These are phyloP conservation scores for Schizosaccharomyces lindneri DNA, from an alignment of 805 yeast species.

Conservation along the genomic window DNA sequence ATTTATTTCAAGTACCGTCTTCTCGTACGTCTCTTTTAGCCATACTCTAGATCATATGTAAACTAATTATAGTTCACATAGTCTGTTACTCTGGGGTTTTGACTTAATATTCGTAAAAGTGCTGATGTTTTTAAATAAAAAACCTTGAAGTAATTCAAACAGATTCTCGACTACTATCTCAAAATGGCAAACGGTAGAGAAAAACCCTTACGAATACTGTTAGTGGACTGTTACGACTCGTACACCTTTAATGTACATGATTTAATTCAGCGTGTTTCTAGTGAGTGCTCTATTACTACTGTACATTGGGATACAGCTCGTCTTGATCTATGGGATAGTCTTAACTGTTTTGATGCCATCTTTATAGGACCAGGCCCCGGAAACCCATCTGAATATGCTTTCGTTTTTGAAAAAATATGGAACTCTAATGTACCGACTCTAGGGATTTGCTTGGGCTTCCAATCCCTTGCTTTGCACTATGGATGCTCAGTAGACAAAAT, in stretches of 20 bases:
- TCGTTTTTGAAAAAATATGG: slow-evolving; percentile 40
- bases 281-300: slow-evolving; percentile 18
- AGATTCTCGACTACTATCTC: neutral
- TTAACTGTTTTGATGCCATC: slow-evolving; percentile 37
- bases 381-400: slow-evolving; percentile 50
- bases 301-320: slow-evolving; percentile 38
- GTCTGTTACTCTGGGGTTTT: too few relatives aligned
- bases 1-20: too few relatives aligned
- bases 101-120: neutral
- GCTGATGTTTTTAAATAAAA: neutral
- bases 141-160: neutral
- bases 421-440: slow-evolving; percentile 32
- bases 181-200: neutral
- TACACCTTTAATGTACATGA: slow-evolving; percentile 62
- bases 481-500: slow-evolving; percentile 35
- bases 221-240: slow-evolving; percentile 86
- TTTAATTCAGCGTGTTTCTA: slow-evolving; percentile 18
- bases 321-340: slow-evolving; percentile 10
- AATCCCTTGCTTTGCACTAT: slow-evolving; percentile 38
- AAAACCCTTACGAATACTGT: slow-evolving; percentile 20
- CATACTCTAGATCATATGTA: too few relatives aligned
- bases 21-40: too few relatives aligned
- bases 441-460: slow-evolving; percentile 89
- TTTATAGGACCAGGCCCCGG: slow-evolving; percentile 98
- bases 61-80: too few relatives aligned